Base-by-base conservation (phyloP, 1,284 basidiomycete species). In the Chalciporus piperatoides region DNA sequence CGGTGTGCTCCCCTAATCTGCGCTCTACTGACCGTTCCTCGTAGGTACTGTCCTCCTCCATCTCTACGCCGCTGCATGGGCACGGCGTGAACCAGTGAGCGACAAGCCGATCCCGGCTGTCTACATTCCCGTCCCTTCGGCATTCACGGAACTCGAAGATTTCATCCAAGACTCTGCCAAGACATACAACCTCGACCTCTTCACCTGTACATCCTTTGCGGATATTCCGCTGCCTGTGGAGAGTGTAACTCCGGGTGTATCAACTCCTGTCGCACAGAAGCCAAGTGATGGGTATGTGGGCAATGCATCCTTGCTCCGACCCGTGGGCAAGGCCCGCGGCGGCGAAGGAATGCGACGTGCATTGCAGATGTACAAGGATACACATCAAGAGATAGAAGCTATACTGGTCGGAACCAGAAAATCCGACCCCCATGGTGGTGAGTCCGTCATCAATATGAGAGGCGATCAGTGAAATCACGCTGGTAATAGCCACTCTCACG, bases 21-120 rank as follows among this genome's bases (percentile, higher is more conserved):
- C 11, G 32, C 46, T 44, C 12, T 35, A 41, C 45, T 56, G 3
- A 59, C 32, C 32, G 17, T 17, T 15, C 44, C 44, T 30, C 24
- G 35, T 63, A 95, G 93, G 94, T 67, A 98, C 95, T 0, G 94
- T 98, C 10, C 79, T 99, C 19, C 77, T 98, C 3, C 95, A 97
- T 68, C 82, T 99, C 32, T 86, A 91, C 44, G 85, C 86, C 2
- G 90, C 85, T 0, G 81, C 81, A 11, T 71, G 93, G 30, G 79
- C 76, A 11, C 71, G 71, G 41, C 71, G 78, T 36, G 58, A 37
- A 33, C 59, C 12, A 58, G 61, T 11, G 61, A 72, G 44, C 36
- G 60, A 69, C 67, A 76, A 68, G n/a, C 76, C 80, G 0, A 86
- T 96, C 52, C 77, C 80, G 9, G 79, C 90, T 2, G 74, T 98